Evolutionary conservation across 495 filamentous ascomycete genomes (phyloP).

Genomic region (Penicillium steckii): DNA sequence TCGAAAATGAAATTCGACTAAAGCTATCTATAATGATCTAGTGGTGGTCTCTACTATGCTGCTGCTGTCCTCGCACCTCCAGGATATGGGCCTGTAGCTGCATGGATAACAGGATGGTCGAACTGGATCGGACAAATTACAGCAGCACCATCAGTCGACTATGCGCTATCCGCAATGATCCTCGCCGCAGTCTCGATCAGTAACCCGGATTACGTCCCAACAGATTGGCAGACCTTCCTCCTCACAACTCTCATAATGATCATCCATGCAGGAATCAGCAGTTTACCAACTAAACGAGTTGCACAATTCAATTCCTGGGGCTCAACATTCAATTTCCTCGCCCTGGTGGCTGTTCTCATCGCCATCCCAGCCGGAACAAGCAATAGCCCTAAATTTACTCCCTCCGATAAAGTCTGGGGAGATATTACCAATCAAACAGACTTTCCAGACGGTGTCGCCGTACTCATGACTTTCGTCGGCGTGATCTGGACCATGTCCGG

Average conservation of each 20-base stretch:
- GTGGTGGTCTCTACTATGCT: conserved; percentile 78
- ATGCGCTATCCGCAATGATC: conserved; percentile 67
- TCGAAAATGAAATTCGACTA: neutral
- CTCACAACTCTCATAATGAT: conserved; percentile 69
- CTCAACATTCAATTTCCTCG: conserved; percentile 72
- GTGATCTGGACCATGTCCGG: conserved; percentile 67
- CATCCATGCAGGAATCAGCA: conserved; percentile 68
- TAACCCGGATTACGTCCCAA: conserved; percentile 64
- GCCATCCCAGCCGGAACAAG: conserved; percentile 64
- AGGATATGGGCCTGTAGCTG: conserved; percentile 71
- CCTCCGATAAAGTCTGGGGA: conserved; percentile 66
- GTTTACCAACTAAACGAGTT: conserved; percentile 72
- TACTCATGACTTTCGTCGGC: conserved; percentile 73
- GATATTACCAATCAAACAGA: conserved; percentile 67
- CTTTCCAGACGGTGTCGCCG: conserved; percentile 67
- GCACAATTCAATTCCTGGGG: conserved; percentile 75
- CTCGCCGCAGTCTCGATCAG: conserved; percentile 68
- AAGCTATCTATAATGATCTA: conserved; percentile 16
- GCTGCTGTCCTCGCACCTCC: conserved; percentile 75
- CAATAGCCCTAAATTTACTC: conserved; percentile 60
- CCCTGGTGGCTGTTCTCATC: conserved; percentile 65
- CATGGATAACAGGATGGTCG: conserved; percentile 74
- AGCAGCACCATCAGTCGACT: conserved; percentile 65
- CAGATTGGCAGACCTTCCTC: conserved; percentile 68
- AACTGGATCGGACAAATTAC: conserved; percentile 75